Base-by-base conservation (phyloP, 345 rosid genomes). In the Lumnitzera racemosa region DNA sequence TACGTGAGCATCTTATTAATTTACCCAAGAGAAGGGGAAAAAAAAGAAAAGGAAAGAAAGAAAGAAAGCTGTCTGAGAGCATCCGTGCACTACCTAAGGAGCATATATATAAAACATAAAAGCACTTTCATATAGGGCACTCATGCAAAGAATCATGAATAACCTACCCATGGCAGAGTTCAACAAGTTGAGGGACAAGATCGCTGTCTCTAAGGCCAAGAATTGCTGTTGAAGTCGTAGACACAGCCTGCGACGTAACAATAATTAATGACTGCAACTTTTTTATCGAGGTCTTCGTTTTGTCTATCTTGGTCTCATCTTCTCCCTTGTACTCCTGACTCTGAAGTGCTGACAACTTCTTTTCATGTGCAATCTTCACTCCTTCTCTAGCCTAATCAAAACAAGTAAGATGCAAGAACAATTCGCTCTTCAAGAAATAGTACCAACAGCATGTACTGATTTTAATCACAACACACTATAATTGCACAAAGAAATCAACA, bases 281-380 rank as follows among this genome's bases (percentile, higher is more conserved):
- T 55, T 69, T 64, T 72, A 94, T 77, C 11, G 97, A 72, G 49
- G 84, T 79, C 76, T 88, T 90, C 6, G 97, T 90, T 79, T 90
- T 94, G 81, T 88, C 92, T 31, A 90, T 61, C 81, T 94, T 94
- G 14, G 75, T 54, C 63, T 83, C 96, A 71, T 83, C 89, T 17
- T 82, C 94, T 17, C 97, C 99, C 70, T 88, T 94, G 78, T 83
- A 82, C 75, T 94, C 99, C 67, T 88, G 97, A 64, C 89, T 88
- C 76, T 94, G 99, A 64, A 94, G 76, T 5, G 80, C 75, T 3
- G 95, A 68, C 47, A 94, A 78, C 84, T 94, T 94, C 72, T 76
- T 94, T 60, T 83, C 85, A 58, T 88, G 95, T 75, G 80, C 97
- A 74, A 94, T 94, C 80, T 84, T 94, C 20, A 72, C 87, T 54